A percentile compares a stretch with the other conserved stretches of the same genome.
phyloP scores from a whole-genome alignment of 1,284 basidiomycete genomes.

The Pseudozyma flocculosa region DNA sequence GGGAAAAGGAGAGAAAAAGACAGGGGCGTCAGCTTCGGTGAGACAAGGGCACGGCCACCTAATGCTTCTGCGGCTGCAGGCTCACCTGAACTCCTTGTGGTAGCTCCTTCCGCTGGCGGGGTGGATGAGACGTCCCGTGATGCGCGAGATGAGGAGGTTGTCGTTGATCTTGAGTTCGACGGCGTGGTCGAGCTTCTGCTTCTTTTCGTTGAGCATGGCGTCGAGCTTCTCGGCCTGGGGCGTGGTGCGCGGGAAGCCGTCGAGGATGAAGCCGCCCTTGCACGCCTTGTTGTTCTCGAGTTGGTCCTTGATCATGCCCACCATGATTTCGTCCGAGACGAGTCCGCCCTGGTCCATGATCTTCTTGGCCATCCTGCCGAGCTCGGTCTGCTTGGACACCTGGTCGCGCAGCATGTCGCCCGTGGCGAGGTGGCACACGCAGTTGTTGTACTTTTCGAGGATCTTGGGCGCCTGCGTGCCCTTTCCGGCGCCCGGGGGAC shows the following conservation, averaged over 20 bases:
- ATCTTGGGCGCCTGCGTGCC: conserved; percentile 96
- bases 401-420: conserved; percentile 98
- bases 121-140: conserved; percentile 93
- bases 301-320: conserved; percentile 95
- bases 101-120: conserved; percentile 84
- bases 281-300: conserved; percentile 88
- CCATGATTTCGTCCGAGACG: conserved; percentile 94
- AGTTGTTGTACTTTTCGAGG: conserved; percentile 74
- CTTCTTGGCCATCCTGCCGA: conserved; percentile 92
- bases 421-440: conserved; percentile 95
- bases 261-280: conserved; percentile 94
- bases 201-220: conserved; percentile 76
- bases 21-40: no score
- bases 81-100: conserved; percentile 91
- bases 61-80: no score
- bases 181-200: conserved; percentile 82
- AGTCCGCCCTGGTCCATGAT: conserved; percentile 88
- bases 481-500: conserved; percentile 98
- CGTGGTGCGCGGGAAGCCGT: conserved; percentile 97
- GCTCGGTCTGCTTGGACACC: conserved; percentile 79
- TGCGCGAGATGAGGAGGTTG: conserved; percentile 91
- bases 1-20: not conserved
- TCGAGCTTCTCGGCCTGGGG: conserved; percentile 97
- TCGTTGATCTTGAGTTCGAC: conserved; percentile 91
- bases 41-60: no score